phyloP scores from a whole-genome alignment of 129 eudicot species.

The Gnaphalium uliginosum region DNA sequence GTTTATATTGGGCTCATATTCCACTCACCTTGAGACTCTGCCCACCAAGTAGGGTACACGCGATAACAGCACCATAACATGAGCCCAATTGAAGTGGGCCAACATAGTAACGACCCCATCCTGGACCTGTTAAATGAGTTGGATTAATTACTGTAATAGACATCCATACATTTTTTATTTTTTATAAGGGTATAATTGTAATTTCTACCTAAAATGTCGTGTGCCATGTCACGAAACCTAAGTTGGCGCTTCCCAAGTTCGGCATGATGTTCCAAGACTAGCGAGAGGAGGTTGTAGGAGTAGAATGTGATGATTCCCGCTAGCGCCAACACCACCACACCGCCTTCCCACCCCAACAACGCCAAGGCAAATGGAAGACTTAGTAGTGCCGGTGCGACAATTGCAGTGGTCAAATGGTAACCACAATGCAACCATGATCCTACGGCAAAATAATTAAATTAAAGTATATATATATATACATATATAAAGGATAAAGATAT shows the following conservation, averaged over 20 bases:
- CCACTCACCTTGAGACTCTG: conserved; percentile 68
- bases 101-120: conserved; percentile 81
- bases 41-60: conserved; percentile 73
- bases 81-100: conserved; percentile 72
- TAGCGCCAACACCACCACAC: conserved; percentile 42
- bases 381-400: conserved; percentile 82
- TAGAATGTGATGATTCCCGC: conserved; percentile 73
- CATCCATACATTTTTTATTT: not conserved
- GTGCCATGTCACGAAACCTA: conserved; percentile 82
- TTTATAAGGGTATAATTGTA: not conserved
- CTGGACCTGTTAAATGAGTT: conserved; percentile 47
- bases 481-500: not conserved
- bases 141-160: not conserved
- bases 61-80: conserved; percentile 74
- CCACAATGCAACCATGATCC: conserved; percentile 94
- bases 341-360: conserved; percentile 69
- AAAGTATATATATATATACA: too few species aligned
- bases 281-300: conserved; percentile 62
- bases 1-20: not conserved
- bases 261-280: conserved; percentile 80
- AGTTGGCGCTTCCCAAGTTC: conserved; percentile 66
- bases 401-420: conserved; percentile 83
- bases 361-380: conserved; percentile 72
- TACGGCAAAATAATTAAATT: not conserved
- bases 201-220: conserved; percentile 62